Evolutionary conservation across 2,329 filamentous ascomycete species (phyloP).

Genomic region (Hymenoscyphus scutula): DNA sequence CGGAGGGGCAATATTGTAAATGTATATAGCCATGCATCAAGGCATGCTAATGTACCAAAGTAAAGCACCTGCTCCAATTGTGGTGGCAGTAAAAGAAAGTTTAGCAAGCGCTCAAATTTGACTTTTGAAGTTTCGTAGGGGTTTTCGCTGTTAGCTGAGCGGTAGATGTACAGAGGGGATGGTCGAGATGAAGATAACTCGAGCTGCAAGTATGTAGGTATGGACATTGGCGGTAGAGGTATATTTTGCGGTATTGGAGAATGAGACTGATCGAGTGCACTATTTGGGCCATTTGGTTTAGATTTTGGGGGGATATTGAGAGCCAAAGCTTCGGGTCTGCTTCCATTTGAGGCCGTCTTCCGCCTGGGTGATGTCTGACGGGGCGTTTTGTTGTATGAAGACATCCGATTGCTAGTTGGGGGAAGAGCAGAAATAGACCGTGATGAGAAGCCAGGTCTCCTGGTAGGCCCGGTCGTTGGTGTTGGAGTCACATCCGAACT

Average conservation of each 20-base stretch:
- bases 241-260: conserved; percentile 50
- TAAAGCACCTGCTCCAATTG: conserved; percentile 80
- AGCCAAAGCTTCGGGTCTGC: conserved; percentile 31
- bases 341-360: conserved; percentile 24
- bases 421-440: conserved; percentile 30
- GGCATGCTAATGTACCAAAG: conserved; percentile 86
- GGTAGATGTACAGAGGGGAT: conserved; percentile 64
- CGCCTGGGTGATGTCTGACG: conserved; percentile 31
- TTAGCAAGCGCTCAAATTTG: conserved; percentile 87
- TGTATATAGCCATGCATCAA: conserved; percentile 95
- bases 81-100: conserved; percentile 79
- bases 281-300: conserved; percentile 4
- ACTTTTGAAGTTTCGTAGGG: conserved; percentile 91
- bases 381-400: conserved; percentile 27
- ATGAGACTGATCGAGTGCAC: conserved; percentile 23
- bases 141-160: conserved; percentile 52
- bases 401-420: conserved; percentile 20
- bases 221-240: conserved; percentile 64
- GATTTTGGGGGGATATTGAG: conserved; percentile 23
- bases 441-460: conserved; percentile 31
- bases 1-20: conserved; percentile 92
- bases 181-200: conserved; percentile 61
- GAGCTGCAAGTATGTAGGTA: conserved; percentile 63
- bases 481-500: conserved; percentile 18
- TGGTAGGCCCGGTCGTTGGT: conserved; percentile 9